Evolutionary conservation across 257 asterid genomes (phyloP), one percentile per base, ranked within the genome.

Genomic region (Nicotiana benthamiana): DNA sequence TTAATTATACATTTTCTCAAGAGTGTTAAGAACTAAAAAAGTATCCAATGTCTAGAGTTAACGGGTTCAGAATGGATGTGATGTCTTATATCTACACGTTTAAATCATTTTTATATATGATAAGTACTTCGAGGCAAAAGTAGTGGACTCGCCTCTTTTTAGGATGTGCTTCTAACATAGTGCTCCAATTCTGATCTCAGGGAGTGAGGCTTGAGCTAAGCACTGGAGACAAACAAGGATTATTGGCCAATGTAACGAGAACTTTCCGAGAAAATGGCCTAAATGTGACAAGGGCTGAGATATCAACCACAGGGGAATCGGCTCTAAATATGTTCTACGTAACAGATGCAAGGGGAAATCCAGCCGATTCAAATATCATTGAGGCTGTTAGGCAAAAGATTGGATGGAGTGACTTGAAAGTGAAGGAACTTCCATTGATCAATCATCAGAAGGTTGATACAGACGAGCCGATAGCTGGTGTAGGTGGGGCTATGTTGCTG

Each of bases 201-300:
- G 98, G 99, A 61, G 90, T 89, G 75, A 92, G 95, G 90, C 89
- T 96, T 26, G 99, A 96, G 87, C 96, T 96, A 4, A 85, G 94
- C 72, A 81, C 91, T 0, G 66, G 78, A 1, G 99, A 96, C 64
- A 82, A 89, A 79, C 86, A 82, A 52, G 97, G 97, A 1, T 88
- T 96, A 28, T 80, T 96, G 30, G 97, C 99, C 0, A 93, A 91
- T 1, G 99, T 96, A 17, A 96, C 90, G 4, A 74, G 99, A n/a
- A n/a, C 95, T 78, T 94, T 96, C 86, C 93, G 99, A 1, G 99
- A 96, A 81, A 96, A 90, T 18, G 97, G 97, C 48, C 87, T 96
- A 20, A 94, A 92, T 6, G 92, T 96, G 62, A 88, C 92, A 2
- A 86, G 97, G 80, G 98, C 97, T 0, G 99, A 96, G 88, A 91